Base-by-base conservation (phyloP, 768 basidiomycete species). In the Megacollybia marginata region DNA sequence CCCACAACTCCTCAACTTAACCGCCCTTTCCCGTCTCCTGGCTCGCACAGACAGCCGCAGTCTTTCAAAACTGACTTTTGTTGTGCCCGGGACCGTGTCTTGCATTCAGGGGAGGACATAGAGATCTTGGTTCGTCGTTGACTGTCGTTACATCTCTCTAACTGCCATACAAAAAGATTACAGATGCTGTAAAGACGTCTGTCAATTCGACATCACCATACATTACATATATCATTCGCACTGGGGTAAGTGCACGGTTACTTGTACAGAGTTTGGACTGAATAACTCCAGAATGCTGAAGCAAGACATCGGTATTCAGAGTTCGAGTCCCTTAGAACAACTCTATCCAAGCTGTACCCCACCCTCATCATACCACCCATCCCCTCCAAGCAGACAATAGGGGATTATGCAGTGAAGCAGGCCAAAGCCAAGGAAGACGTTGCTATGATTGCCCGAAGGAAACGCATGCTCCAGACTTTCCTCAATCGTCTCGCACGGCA, bases 361-460 rank as follows among this genome's bases (percentile, higher is more conserved):
- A 96, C 94, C 9, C 70, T 94, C 57, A 98, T 99, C 59, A 86
- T 99, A 52, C 95, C 96, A 2, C 96, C 96, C 40, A 96, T 99
- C 47, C 96, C 96, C 2, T 93, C 90, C 1, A 98, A 99, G 68
- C 92, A 98, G 68, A 87, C 88, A 1, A 74, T 99, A 35, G 82
- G 91, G 8, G 96, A 98, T 59, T 99, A 99, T 72, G 96, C 96
- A 2, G 86, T 93, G 53, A 98, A 97, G 67, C 93, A 93, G 60
- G 85, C 79, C 12, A 96, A 95, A 66, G 96, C 95, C 19, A 97
- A 95, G 62, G 96, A 99, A 61, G 96, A 99, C 63, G 82, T 83
- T 2, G 78, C 86, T 1, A 80, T 98, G 72, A 97, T 99, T 63
- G 81, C 91, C 2, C 75, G 90, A 55, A 77, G 96, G 53, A 95